Conservation (phyloP, 2,329 filamentous ascomycete genomes). For the Ceratocystiopsis minuta region DNA sequence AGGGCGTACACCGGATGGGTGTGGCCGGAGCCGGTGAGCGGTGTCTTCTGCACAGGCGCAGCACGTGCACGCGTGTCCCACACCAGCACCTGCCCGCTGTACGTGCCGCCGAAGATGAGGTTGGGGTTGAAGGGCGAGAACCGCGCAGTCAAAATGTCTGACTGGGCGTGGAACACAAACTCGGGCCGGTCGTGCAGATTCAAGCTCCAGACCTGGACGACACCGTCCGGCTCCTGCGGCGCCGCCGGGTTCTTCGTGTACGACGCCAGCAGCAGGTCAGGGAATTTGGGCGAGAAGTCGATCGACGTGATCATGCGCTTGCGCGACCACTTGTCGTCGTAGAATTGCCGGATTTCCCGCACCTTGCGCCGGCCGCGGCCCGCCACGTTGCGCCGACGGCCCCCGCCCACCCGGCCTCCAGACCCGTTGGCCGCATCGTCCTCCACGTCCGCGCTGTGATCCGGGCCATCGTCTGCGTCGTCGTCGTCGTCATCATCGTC, state of each 20-base stretch:
- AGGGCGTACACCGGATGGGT: conserved; percentile 93
- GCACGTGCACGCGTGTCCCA: conserved; percentile 92
- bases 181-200: conserved; percentile 89
- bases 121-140: conserved; percentile 99
- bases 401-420: too few relatives aligned
- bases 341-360: conserved; percentile 84
- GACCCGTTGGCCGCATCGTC: too few relatives aligned
- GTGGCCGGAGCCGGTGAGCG: conserved; percentile 83
- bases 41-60: conserved; percentile 86
- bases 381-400: conserved; percentile 29
- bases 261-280: conserved; percentile 77
- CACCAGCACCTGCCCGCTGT: conserved; percentile 86
- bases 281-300: conserved; percentile 89
- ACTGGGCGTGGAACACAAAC: conserved; percentile 91
- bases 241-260: conserved; percentile 96
- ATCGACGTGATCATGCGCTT: conserved; percentile 94
- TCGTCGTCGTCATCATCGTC: conserved; percentile 27
- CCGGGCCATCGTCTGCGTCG: too few relatives aligned
- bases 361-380: conserved; percentile 57
- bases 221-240: conserved; percentile 79
- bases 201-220: conserved; percentile 93
- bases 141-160: conserved; percentile 84
- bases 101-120: conserved; percentile 86
- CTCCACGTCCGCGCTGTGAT: too few relatives aligned
- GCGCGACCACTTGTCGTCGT: conserved; percentile 88